Evolutionary conservation across 768 basidiomycete species (phyloP).

Genomic region (Collybiopsis confluens): DNA sequence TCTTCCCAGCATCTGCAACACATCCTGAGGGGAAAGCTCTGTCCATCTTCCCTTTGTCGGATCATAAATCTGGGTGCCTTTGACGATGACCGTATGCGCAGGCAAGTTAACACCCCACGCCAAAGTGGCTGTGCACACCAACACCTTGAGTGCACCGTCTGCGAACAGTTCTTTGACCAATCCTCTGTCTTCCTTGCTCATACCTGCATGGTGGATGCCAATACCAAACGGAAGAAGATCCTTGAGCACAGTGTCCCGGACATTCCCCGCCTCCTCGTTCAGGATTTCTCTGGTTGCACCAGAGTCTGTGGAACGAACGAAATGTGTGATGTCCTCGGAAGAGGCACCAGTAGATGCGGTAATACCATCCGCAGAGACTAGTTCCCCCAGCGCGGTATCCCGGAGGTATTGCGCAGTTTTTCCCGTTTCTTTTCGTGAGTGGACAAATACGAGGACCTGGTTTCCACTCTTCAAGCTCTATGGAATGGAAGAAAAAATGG

Average conservation of each 20-base stretch:
- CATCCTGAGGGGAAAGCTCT: constrained; percentile 92
- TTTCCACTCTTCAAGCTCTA: constrained; percentile 48
- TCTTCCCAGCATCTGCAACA: constrained; percentile 97
- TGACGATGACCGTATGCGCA: constrained; percentile 97
- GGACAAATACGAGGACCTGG: constrained; percentile 94
- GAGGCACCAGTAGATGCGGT: no score
- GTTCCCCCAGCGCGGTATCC: constrained; percentile 94
- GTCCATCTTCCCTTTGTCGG: constrained; percentile 98
- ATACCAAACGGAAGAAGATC: constrained; percentile 96
- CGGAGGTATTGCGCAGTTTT: constrained; percentile 94
- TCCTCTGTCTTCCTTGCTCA: constrained; percentile 86
- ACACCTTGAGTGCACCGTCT: constrained; percentile 87
- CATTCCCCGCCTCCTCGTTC: constrained; percentile 75
- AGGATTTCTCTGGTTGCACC: constrained; percentile 89
- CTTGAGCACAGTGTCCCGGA: constrained; percentile 76
- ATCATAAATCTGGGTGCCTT: constrained; percentile 99
- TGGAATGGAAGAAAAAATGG: no score
- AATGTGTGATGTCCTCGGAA: no score
- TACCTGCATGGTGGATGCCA: constrained; percentile 96
- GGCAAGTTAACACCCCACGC: constrained; percentile 99
- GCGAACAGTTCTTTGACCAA: constrained; percentile 95
- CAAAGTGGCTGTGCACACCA: constrained; percentile 96
- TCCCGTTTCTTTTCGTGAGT: constrained; percentile 96
- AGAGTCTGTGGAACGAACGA: no score
- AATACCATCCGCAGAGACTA: no score